Evolutionary conservation across 176 grass and related monocot species (phyloP).

Genomic region (Oryza rufipogon): DNA sequence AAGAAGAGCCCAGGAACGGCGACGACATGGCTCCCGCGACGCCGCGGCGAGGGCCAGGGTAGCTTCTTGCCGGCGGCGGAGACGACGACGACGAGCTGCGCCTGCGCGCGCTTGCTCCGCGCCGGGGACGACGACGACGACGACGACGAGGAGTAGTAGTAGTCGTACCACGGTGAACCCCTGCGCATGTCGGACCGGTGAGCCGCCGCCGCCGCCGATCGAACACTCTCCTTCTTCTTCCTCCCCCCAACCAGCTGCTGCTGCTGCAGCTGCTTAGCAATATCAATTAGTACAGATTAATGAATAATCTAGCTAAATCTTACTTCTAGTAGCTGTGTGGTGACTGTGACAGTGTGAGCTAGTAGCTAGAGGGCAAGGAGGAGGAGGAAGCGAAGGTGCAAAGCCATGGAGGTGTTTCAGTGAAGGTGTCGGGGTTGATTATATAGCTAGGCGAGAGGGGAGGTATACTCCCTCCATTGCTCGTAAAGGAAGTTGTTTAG

Average conservation of each 20-base stretch:
- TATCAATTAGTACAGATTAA: neutral
- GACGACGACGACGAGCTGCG: constrained; percentile 1
- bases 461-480: too few relatives aligned
- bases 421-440: constrained; percentile 20
- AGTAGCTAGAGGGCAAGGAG: neutral
- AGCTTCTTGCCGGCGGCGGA: constrained; percentile 36
- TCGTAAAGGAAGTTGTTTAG: too few relatives aligned
- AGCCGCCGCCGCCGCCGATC: neutral
- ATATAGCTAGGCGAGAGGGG: constrained; percentile 19
- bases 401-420: constrained; percentile 48
- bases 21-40: constrained; percentile 45
- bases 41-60: constrained; percentile 46
- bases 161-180: constrained; percentile 46
- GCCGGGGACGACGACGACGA: neutral
- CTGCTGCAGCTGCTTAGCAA: neutral
- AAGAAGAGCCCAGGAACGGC: constrained; percentile 47
- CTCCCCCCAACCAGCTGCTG: neutral
- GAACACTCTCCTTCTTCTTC: too few relatives aligned
- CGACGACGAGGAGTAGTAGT: neutral
- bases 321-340: neutral
- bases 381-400: neutral
- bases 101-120: constrained; percentile 46
- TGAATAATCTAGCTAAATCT: neutral
- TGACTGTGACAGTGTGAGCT: too few relatives aligned
- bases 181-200: constrained; percentile 67